Conservation (phyloP, 2,329 filamentous ascomycete genomes). For the Hysterium pulicare region DNA sequence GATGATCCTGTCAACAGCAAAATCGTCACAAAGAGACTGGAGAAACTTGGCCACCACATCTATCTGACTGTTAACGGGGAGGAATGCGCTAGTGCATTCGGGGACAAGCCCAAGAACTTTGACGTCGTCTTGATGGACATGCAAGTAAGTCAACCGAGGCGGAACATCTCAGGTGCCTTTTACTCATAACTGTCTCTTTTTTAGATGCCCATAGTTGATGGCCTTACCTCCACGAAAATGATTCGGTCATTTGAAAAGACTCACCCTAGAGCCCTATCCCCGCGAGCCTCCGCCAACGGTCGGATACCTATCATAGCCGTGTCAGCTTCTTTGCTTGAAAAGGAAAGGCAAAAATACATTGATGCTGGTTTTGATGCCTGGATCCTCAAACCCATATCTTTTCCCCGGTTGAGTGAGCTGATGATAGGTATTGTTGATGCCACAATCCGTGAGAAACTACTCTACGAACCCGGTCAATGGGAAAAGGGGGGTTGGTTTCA, state of each 20-base stretch:
- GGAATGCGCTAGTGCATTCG: slow-evolving; percentile 72
- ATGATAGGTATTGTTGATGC: slow-evolving; percentile 66
- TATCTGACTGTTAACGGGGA: slow-evolving; percentile 76
- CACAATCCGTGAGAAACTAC: slow-evolving; percentile 55
- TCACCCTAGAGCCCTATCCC: slow-evolving; percentile 54
- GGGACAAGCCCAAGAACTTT: slow-evolving; percentile 59
- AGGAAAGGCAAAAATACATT: slow-evolving; percentile 65
- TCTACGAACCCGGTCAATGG: slow-evolving; percentile 73
- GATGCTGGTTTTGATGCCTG: slow-evolving; percentile 82
- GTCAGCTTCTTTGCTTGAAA: slow-evolving; percentile 75
- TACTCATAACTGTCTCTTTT: background rate
- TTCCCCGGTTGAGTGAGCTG: slow-evolving; percentile 67
- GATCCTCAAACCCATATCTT: slow-evolving; percentile 87
- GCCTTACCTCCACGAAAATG: slow-evolving; percentile 75
- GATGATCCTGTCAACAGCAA: slow-evolving; percentile 86
- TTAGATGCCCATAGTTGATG: slow-evolving; percentile 91
- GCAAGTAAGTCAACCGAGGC: slow-evolving; percentile 59
- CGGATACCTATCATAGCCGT: slow-evolving; percentile 81
- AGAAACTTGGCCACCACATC: slow-evolving; percentile 71
- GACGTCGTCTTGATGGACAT: slow-evolving; percentile 90
- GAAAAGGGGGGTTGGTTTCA: slow-evolving; percentile 84
- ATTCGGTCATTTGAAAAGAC: slow-evolving; percentile 70
- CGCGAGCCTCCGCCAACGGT: slow-evolving; percentile 57
- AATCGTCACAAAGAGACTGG: slow-evolving; percentile 74
- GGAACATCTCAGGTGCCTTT: background rate